These are phyloP conservation scores for Chalciporus chontae DNA, from an alignment of 768 basidiomycete genomes.

Conservation along the genomic window DNA sequence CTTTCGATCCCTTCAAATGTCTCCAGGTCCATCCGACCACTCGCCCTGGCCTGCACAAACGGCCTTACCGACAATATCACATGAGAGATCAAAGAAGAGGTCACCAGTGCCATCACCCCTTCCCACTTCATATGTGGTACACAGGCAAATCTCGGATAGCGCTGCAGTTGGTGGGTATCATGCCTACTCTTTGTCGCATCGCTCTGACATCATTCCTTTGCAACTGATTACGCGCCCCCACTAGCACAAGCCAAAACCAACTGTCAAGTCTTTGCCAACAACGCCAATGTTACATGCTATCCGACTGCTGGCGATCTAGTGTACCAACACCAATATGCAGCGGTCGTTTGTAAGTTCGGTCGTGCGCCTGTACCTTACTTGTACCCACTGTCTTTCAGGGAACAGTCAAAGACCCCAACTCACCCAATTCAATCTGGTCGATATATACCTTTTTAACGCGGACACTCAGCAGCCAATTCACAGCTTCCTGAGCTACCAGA, in stretches of 20 bases:
- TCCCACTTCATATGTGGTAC: constrained; percentile 6
- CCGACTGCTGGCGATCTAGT: constrained; percentile 54
- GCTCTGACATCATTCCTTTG: constrained; percentile 4
- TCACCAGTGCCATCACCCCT: constrained; percentile 31
- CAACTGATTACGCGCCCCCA: constrained; percentile 7
- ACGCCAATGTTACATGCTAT: constrained; percentile 75
- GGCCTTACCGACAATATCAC: constrained; percentile 25
- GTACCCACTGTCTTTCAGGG: constrained; percentile 45
- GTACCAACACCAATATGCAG: constrained; percentile 70
- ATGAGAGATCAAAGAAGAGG: constrained; percentile 31
- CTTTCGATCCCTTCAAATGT: constrained; percentile 34
- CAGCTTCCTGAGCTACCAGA: constrained; percentile 44
- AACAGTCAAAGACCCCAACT: constrained; percentile 69
- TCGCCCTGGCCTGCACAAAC: constrained; percentile 47
- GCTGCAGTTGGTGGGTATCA: constrained; percentile 25
- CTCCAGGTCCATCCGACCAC: constrained; percentile 30
- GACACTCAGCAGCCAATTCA: constrained; percentile 53
- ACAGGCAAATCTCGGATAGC: constrained; percentile 30
- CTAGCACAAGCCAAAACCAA: constrained; percentile 38
- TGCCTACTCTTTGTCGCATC: neutral
- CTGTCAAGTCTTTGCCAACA: constrained; percentile 60
- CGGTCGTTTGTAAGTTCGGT: constrained; percentile 70
- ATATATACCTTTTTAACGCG: constrained; percentile 76
- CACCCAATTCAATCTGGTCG: constrained; percentile 58
- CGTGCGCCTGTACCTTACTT: constrained; percentile 8